Evolutionary conservation across 1,139 yeast genomes (phyloP), one percentile per base, ranked within the genome.

Genomic region (Protomyces arabidopsidicola): DNA sequence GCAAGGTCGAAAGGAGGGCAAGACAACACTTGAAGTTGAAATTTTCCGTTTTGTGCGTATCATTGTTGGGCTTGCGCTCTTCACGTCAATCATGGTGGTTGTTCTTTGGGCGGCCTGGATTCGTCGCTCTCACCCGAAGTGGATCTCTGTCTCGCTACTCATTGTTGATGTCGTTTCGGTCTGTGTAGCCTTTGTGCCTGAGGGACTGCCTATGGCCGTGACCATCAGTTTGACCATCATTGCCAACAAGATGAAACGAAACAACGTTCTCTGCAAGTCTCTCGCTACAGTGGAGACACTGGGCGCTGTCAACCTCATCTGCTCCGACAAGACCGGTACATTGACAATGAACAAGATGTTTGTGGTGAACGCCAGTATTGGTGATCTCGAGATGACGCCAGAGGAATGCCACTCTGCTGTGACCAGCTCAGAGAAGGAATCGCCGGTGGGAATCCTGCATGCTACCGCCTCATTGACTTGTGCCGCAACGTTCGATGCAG

Each of bases 311-410:
- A 93, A 98, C 16, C 91, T 97, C 6, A 81, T 95, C 61, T 95
- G 98, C 75, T 89, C 97, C 0, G 99, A 95, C 76, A 95, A 93
- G 75, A 93, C 98, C 0, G 98, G 98, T 67, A 95, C 99, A 8
- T 80, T 95, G 66, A 95, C 98, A 1, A 95, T 90, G 75, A 95
- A 95, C 75, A 55, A 56, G 31, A 56, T 66, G 61, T 84, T 84
- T 81, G 87, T 84, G 71, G 79, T 84, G 74, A 83, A 82, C 79
- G 82, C 87, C 72, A 87, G 84, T 72, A 85, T 83, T 75, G 86
- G 83, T 72, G 86, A 83, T 77, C 86, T 83, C 77, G 84, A 85
- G 70, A 79, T 84, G 69, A 85, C 86, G 65, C 85, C 82, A 75
- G 85, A 82, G 71, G 75, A 83, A 75, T 50, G 55, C 9, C 57